Conservation (phyloP, 2,329 filamentous ascomycete genomes). For the Pleurostoma richardsiae region DNA sequence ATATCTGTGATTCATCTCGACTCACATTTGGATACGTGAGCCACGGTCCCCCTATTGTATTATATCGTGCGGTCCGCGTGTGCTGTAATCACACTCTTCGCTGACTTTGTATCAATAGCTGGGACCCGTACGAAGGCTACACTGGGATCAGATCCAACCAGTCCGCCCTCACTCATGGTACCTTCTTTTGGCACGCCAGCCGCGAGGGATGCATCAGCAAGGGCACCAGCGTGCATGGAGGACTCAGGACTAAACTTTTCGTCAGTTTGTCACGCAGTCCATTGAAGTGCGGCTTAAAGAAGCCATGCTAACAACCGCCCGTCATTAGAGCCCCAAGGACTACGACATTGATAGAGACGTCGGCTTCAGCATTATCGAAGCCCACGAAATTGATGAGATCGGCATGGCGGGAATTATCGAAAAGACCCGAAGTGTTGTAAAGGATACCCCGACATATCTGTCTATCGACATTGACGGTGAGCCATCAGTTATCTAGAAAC, state of each 20-base stretch:
- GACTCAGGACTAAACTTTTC: conserved; percentile 4
- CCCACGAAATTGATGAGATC: conserved; percentile 3
- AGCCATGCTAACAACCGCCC: neutral
- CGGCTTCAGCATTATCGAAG: conserved; percentile 3
- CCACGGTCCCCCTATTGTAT: neutral
- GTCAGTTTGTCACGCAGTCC: neutral
- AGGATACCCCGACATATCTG: conserved; percentile 2
- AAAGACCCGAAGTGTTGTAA: conserved; percentile 1
- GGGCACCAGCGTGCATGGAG: conserved; percentile 4
- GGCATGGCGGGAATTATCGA: conserved; percentile 4
- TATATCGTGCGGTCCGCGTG: neutral
- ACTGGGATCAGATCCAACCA: conserved; percentile 15
- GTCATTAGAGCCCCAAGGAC: conserved; percentile 2
- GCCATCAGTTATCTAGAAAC: neutral
- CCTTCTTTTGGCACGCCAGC: conserved; percentile 5
- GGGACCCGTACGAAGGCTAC: neutral
- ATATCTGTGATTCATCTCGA: conserved; percentile 24
- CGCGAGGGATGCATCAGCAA: conserved; percentile 4
- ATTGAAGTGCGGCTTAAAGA: neutral
- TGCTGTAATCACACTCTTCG: neutral
- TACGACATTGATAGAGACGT: conserved; percentile 1
- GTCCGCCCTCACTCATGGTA: conserved; percentile 4
- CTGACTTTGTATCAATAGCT: neutral
- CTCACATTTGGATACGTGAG: conserved; percentile 17
- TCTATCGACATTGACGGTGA: conserved; percentile 5